A percentile compares a stretch with the other conserved stretches of the same genome.
Conservation (phyloP, 495 filamentous ascomycete genomes). For the Penicillium macrosclerotiorum region DNA sequence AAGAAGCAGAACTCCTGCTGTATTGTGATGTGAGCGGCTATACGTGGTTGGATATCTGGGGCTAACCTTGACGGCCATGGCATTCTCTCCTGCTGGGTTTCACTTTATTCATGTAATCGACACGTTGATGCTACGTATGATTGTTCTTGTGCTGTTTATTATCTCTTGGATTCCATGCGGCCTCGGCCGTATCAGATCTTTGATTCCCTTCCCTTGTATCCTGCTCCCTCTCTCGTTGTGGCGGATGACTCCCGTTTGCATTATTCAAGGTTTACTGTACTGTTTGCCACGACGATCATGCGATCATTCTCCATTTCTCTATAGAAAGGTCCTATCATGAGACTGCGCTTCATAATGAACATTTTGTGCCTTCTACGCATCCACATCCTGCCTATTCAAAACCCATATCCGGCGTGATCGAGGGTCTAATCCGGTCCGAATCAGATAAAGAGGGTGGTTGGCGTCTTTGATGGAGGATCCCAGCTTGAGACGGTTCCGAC, state of each 20-base stretch:
- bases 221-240: conserved; percentile 2
- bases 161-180: conserved; percentile 36
- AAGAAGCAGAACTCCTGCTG: conserved; percentile 98
- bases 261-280: too few species aligned
- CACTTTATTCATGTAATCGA: conserved; percentile 16
- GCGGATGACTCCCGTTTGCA: conserved; percentile 1
- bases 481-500: too few species aligned
- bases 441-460: too few species aligned
- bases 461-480: too few species aligned
- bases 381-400: too few species aligned
- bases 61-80: background rate
- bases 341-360: background rate
- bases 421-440: too few species aligned
- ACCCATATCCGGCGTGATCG: too few species aligned
- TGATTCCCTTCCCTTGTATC: background rate
- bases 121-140: conserved; percentile 7
- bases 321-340: conserved; percentile 1
- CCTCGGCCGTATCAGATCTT: conserved; percentile 8
- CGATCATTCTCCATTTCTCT: conserved; percentile 3
- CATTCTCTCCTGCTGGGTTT: conserved; percentile 5
- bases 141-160: conserved; percentile 2
- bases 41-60: background rate
- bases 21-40: conserved; percentile 60
- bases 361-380: background rate
- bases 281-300: conserved; percentile 11